Base-by-base conservation (phyloP, 2,329 filamentous ascomycete species). In the Conoideocrella luteorostrata region DNA sequence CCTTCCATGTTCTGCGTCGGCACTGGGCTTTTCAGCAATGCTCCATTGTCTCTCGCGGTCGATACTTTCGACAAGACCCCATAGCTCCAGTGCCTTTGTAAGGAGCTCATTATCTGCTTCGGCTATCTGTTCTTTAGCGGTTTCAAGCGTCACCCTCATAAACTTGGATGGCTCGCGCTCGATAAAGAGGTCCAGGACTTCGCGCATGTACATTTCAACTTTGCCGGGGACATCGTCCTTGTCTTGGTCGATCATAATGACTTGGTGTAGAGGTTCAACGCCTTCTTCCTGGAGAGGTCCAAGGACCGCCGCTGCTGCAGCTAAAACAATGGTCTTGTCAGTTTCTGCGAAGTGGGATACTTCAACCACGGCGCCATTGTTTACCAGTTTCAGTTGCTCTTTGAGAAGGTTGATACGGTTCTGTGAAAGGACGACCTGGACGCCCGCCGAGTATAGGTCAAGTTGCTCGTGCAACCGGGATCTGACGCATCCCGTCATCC, bases 11-110 rank as follows among this genome's bases (percentile, higher is more conserved):
- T 66, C 60, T 5, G 62, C 65, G 12, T 68, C 59, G 1, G 62
- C 60, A 11, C 66, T 64, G 5, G 68, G 66, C 49, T 70, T 72
- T 45, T 74, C 70, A 4, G 71, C 57, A 49, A 80, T 76, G 26
- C 65, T 70, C 80, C 80, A 84, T 48, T 78, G 72, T 4, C 78
- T 69, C 56, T 83, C 79, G 39, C 77, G 72, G 56, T 83, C 79
- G 46, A 83, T 77, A 36, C 81, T 77, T 56, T 84, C 79, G 4
- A 83, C 78, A 5, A 80, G 67, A 0, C 77, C 75, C 80, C 80
- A 84, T 2, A 84, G 67, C 56, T 84, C 78, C 4, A 84, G 66
- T 2, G 78, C 75, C 46, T 76, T 72, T 42, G 69, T 69, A 6
- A 84, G 63, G 11, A 81, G 62, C 44, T 75, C 70, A 48, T 80